Conservation (phyloP, 2,329 filamentous ascomycete species). For the Capronia americana region DNA sequence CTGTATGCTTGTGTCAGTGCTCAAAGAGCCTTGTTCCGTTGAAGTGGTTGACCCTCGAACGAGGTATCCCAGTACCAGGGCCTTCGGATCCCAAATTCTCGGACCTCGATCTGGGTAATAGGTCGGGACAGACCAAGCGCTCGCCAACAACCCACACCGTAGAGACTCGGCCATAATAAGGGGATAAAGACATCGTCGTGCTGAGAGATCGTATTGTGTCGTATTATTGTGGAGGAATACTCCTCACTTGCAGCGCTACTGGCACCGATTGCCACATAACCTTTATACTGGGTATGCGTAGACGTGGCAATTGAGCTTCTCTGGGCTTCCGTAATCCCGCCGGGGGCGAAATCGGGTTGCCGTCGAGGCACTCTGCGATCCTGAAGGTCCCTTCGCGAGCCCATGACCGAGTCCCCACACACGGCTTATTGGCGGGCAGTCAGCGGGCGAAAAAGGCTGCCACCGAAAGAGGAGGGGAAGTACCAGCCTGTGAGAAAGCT, state of each 20-base stretch:
- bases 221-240: neutral
- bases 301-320: neutral
- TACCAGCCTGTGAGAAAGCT: conserved; percentile 12
- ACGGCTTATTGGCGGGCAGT: conserved; percentile 13
- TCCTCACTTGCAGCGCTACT: neutral
- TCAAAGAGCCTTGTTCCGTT: conserved; percentile 8
- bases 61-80: neutral
- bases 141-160: neutral
- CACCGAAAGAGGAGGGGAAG: conserved; percentile 2
- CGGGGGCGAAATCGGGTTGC: neutral
- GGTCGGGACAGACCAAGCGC: neutral
- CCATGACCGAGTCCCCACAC: neutral
- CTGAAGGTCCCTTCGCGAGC: neutral
- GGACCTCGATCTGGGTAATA: neutral
- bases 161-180: neutral
- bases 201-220: neutral
- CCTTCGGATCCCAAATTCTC: neutral
- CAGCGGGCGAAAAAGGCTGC: conserved; percentile 5
- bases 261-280: neutral
- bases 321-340: neutral
- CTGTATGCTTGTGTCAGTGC: neutral
- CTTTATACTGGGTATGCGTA: neutral
- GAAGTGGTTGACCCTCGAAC: neutral
- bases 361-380: neutral
- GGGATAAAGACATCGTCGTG: neutral